Base-by-base conservation (phyloP, 2,329 filamentous ascomycete species). In the Clonostachys sp. region DNA sequence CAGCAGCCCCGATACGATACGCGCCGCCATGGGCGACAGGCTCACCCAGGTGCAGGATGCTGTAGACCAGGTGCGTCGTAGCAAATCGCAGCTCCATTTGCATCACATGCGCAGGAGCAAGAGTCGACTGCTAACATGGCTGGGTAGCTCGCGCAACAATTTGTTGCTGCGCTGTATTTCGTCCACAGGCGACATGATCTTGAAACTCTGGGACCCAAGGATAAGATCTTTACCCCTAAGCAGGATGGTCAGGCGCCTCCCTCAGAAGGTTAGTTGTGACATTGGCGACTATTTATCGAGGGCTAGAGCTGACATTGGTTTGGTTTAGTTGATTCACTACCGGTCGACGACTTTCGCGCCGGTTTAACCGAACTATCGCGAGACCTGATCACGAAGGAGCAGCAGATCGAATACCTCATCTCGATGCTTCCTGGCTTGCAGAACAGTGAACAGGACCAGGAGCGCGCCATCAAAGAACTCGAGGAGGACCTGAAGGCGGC, bases 31-130 rank as follows among this genome's bases (percentile, higher is more conserved):
- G 83, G 78, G 79, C 30, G 89, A 95, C 62, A 77, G 86, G 52
- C 76, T 95, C 49, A 92, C 89, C 2, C 89, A 94, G 65, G 75
- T 94, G 49, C 89, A 95, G 67, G 88, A 94, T 71, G 85, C 87
- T 65, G 81, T 92, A 51, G 89, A 94, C 60, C 83, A 91, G 77
- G 88, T 89, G 70, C 34, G 66, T 24, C 18, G 10, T 18, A 7
- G 33, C 2, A n/a, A 16, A 10, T 12, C 17, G 7, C 17, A 12
- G 24, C 42, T 30, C 30, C 30, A 5, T 7, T 4, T 20, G 16
- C 16, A 30, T 44, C 14, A 30, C 12, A n/a, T 13, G 30, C 42
- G 17, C 12, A 17, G 18, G 16, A 38, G 17, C 17, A 34, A 4
- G 17, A 14, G n/a, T 5, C 24, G 17, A 6, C 35, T 45, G 45